These are phyloP conservation scores for Diaporthe citriasiana DNA, from an alignment of 2,329 filamentous ascomycete genomes.

Conservation along the genomic window DNA sequence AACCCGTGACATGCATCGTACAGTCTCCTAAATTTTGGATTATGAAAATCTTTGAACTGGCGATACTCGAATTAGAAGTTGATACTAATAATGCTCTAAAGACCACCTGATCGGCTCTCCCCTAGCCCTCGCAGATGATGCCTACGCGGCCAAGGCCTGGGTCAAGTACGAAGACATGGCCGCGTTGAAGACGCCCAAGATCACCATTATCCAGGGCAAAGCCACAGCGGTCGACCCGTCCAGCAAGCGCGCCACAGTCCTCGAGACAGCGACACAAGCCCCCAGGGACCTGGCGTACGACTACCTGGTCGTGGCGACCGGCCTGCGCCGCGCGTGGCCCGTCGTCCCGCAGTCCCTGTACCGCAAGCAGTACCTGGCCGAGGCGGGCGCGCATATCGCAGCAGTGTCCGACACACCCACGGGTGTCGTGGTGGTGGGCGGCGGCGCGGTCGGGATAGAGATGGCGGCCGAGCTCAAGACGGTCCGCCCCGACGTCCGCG, in stretches of 20 bases:
- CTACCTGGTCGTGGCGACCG: constrained; percentile 81
- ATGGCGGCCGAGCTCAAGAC: constrained; percentile 85
- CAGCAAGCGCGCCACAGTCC: constrained; percentile 70
- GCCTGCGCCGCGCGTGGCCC: constrained; percentile 78
- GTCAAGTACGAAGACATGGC: constrained; percentile 76
- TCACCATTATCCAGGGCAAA: constrained; percentile 76
- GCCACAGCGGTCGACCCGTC: constrained; percentile 72
- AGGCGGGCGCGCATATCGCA: constrained; percentile 72
- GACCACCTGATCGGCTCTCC: constrained; percentile 84
- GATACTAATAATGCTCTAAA: constrained; percentile 50
- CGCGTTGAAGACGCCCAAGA: constrained; percentile 72
- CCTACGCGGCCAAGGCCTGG: constrained; percentile 79
- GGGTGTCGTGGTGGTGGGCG: constrained; percentile 82
- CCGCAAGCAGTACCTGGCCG: constrained; percentile 73
- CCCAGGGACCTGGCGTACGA: constrained; percentile 71
- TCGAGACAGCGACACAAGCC: constrained; percentile 61
- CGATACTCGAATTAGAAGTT: neutral
- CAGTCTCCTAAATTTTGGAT: constrained; percentile 9
- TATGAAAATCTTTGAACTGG: no score
- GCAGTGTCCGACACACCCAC: constrained; percentile 66
- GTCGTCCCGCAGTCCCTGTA: constrained; percentile 77
- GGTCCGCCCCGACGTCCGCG: constrained; percentile 72
- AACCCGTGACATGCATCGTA: neutral
- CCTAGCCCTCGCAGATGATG: constrained; percentile 74
- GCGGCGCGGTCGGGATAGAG: constrained; percentile 82